A percentile compares a stretch with the other conserved stretches of the same genome.
Conservation (phyloP, 306 rosid species). For the Senna siamea region DNA sequence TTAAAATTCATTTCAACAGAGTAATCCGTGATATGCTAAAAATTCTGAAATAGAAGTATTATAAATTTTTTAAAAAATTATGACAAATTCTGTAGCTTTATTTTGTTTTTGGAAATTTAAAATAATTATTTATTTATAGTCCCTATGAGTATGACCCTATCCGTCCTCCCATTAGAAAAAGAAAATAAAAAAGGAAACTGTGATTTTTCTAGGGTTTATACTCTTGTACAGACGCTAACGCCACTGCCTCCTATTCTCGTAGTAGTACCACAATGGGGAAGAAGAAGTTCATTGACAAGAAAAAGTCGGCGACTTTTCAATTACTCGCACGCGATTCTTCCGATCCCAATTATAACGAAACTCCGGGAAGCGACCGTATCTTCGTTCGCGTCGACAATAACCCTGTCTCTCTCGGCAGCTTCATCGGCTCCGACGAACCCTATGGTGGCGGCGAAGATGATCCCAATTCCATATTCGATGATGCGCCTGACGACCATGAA, state of each 20-base stretch:
- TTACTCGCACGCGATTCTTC: conserved; percentile 79
- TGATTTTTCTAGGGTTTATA: conserved; percentile 4
- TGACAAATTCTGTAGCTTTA: too few relatives aligned
- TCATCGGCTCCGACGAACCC: conserved; percentile 35
- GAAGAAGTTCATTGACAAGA: conserved; percentile 85
- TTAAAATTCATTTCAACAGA: too few relatives aligned
- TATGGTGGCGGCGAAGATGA: conserved; percentile 26
- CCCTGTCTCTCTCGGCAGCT: conserved; percentile 39
- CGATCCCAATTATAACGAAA: conserved; percentile 61
- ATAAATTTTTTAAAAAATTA: too few relatives aligned
- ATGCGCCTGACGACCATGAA: conserved; percentile 60
- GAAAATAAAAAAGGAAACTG: too few relatives aligned
- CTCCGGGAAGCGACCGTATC: conserved; percentile 70
- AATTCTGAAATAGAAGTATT: too few relatives aligned
- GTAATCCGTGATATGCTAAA: too few relatives aligned
- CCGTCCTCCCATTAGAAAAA: too few relatives aligned
- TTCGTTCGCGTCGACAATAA: conserved; percentile 80
- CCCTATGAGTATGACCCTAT: too few relatives aligned
- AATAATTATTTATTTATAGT: too few relatives aligned
- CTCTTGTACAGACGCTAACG: neutral
- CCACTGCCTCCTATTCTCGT: neutral
- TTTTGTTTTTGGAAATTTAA: too few relatives aligned
- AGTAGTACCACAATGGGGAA: conserved; percentile 8
- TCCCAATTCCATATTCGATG: conserved; percentile 53
- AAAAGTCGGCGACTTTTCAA: conserved; percentile 71